phyloP scores from a whole-genome alignment of 148 eudicot genomes.

The Rhododendron henanense region DNA sequence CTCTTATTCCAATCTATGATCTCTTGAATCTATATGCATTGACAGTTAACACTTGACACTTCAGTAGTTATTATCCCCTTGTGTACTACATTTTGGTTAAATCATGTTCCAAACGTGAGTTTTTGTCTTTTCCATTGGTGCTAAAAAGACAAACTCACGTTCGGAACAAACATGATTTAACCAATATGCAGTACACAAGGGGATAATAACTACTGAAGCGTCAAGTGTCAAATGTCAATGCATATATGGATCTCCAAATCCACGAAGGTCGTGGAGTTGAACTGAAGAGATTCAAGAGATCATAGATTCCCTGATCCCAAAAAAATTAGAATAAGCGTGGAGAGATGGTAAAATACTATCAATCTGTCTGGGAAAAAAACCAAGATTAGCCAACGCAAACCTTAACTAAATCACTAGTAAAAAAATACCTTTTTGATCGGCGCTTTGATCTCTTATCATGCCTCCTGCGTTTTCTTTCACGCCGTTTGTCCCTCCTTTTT shows the following conservation, averaged over 20 bases:
- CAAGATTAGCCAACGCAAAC: background rate
- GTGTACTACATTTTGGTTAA: background rate
- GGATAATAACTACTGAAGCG: background rate
- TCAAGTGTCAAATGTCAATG: background rate
- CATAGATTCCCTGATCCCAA: conserved; percentile 3
- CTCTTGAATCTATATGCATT: background rate
- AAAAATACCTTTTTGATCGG: conserved; percentile 59
- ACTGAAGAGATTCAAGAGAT: background rate
- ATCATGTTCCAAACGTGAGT: background rate
- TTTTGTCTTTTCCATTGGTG: background rate
- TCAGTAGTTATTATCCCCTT: background rate
- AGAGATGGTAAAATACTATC: background rate
- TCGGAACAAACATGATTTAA: background rate
- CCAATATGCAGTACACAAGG: background rate
- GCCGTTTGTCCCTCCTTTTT: conserved; percentile 62
- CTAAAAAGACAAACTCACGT: background rate
- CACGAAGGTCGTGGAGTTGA: background rate
- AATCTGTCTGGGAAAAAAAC: background rate
- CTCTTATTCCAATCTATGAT: background rate
- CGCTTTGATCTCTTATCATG: conserved; percentile 65
- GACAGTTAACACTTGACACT: background rate
- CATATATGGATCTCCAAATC: background rate
- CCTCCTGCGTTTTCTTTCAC: conserved; percentile 58
- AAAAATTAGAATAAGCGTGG: background rate
- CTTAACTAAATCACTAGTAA: background rate